Base-by-base conservation (phyloP, 1,284 basidiomycete genomes). In the Neolentinus lepideus region DNA sequence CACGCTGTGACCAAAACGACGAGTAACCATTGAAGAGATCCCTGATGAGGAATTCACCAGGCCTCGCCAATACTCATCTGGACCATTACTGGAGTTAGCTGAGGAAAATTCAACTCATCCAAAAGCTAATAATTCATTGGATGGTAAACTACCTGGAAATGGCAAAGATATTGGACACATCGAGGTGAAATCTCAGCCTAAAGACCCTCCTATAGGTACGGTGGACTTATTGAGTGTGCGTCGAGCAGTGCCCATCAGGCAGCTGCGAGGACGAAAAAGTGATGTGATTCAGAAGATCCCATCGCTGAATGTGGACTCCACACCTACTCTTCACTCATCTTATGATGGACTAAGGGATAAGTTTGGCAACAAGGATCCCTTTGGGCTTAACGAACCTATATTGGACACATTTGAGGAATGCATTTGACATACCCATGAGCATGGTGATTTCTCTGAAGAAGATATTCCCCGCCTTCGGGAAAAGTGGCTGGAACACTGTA, bases 391-490 rank as follows among this genome's bases (percentile, higher is more conserved):
- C 21, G 45, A 47, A 11, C 11, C n/a, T 10, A 19, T 47, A 47
- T 47, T 47, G 19, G n/a, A 19, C 24, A 47, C 19, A 25, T 19
- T 47, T 21, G 45, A 47, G 24, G n/a, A 19, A 21, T 25, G 24
- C 11, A 19, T 47, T 25, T 11, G 24, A 19, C 19, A 47, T 21
- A 19, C n/a, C 21, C n/a, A 25, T 25, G 45, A 47, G 45, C n/a
- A 47, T n/a, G 31, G 36, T 21, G 22, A 54, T 12, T 36, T 52
- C 12, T n/a, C 21, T 12, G 53, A 59, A 25, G 53, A 53, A 14
- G 54, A 64, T 38, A 63, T 63, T 9, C 58, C 63, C 11, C n/a
- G 26, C 14, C 54, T 66, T 1, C 24, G 59, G 27, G 55, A 64
- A 38, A 25, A 60, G 9, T 65, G 66, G 62, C 48, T 60, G 11